Conservation (phyloP, 257 asterid species). For the Ocimum tenuiflorum region DNA sequence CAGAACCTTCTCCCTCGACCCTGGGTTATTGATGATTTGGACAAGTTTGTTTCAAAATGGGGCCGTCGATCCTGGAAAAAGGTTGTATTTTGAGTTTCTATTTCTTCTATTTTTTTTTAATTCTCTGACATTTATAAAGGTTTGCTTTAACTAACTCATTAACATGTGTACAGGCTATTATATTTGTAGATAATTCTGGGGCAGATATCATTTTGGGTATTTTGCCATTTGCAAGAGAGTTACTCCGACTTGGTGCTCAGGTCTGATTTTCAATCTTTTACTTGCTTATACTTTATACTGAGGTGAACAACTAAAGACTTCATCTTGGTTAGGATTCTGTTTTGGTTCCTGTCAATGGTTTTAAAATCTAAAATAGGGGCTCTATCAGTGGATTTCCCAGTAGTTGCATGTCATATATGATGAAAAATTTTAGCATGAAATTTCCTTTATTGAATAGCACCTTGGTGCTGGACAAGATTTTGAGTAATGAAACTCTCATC, state of each 20-base stretch:
- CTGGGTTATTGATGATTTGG: constrained; percentile 97
- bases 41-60: constrained; percentile 63
- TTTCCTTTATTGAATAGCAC: neutral
- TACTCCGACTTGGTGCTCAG: constrained; percentile 80
- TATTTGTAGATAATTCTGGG: constrained; percentile 94
- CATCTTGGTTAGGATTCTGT: neutral
- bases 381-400: neutral
- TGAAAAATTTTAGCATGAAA: neutral
- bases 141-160: constrained; percentile 13
- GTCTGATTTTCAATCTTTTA: constrained; percentile 31
- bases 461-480: neutral
- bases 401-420: constrained; percentile 1
- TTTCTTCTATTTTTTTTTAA: neutral
- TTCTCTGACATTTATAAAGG: neutral
- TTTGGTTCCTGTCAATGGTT: neutral
- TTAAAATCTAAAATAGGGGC: neutral
- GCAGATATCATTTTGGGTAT: constrained; percentile 91
- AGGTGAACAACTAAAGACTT: neutral
- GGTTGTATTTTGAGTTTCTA: constrained; percentile 26
- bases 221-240: constrained; percentile 90
- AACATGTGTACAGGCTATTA: constrained; percentile 59
- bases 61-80: constrained; percentile 65
- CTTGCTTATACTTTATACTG: constrained; percentile 10
- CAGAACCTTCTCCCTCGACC: constrained; percentile 94
- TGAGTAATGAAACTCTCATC: neutral